Conservation (phyloP, 1,284 basidiomycete species). For the Microbotryum scabiosae region DNA sequence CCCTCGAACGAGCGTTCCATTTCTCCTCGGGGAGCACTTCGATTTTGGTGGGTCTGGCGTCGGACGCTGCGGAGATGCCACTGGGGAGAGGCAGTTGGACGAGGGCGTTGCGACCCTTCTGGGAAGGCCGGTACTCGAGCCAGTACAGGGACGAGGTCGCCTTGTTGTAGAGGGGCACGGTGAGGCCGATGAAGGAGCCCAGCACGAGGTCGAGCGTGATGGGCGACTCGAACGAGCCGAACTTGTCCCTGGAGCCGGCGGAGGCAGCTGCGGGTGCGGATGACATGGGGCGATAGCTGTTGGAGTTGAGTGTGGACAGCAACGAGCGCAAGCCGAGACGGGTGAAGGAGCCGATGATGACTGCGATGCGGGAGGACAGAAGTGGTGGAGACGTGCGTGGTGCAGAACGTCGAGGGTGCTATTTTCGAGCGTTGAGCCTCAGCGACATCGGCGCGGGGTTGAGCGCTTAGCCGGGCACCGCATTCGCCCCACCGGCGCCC, state of each 20-base stretch:
- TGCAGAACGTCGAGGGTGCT: too few relatives aligned
- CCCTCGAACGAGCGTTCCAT: conserved; percentile 53
- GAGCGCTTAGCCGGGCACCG: too few relatives aligned
- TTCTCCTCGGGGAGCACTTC: conserved; percentile 48
- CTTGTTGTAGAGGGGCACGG: conserved; percentile 46
- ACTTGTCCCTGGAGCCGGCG: conserved; percentile 29
- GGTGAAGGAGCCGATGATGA: too few relatives aligned
- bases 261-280: too few relatives aligned
- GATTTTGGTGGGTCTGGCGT: conserved; percentile 28
- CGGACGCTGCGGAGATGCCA: background rate
- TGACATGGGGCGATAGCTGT: too few relatives aligned
- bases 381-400: too few relatives aligned
- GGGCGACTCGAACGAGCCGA: conserved; percentile 55
- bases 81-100: conserved; percentile 45
- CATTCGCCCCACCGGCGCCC: too few relatives aligned
- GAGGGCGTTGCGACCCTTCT: conserved; percentile 53
- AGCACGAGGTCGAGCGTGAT: conserved; percentile 51
- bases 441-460: too few relatives aligned
- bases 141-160: conserved; percentile 51
- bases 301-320: too few relatives aligned
- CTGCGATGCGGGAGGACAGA: too few relatives aligned
- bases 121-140: conserved; percentile 54
- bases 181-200: conserved; percentile 40
- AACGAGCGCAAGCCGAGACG: too few relatives aligned
- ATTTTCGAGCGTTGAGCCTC: too few relatives aligned